Conservation (phyloP, 2,329 filamentous ascomycete species). For the Penicillium sp. region DNA sequence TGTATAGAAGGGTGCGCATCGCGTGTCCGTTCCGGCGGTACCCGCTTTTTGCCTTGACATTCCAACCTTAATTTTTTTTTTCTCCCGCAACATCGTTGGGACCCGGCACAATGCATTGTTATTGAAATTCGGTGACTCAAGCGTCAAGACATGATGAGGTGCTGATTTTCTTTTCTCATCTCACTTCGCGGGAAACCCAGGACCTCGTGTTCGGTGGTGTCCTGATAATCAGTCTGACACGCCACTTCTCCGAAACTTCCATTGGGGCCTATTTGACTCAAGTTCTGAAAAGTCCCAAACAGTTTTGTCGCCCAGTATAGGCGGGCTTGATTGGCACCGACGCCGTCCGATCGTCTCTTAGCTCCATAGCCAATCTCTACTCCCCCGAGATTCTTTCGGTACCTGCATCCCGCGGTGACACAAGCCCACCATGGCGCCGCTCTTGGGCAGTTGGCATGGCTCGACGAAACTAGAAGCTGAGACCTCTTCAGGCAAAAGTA, state of each 20-base stretch:
- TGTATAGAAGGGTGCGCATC: background rate
- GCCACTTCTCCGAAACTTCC: no score
- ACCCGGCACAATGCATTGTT: constrained; percentile 12
- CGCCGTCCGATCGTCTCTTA: no score
- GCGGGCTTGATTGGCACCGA: no score
- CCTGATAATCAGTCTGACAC: no score
- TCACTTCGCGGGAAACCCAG: no score
- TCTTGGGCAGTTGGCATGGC: constrained; percentile 28
- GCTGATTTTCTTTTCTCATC: no score
- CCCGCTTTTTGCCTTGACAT: constrained; percentile 25
- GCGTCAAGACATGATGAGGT: no score
- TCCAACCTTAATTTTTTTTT: constrained; percentile 23
- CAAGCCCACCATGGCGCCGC: constrained; percentile 28
- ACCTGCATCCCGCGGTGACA: constrained; percentile 1
- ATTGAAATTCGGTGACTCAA: background rate
- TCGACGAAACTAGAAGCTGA: background rate
- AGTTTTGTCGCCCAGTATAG: no score
- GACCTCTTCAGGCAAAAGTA: constrained; percentile 34
- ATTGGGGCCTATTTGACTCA: no score
- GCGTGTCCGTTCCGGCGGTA: constrained; percentile 20
- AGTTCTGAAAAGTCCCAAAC: no score
- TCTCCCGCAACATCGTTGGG: background rate
- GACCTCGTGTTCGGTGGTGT: no score
- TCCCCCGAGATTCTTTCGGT: background rate
- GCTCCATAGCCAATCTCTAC: no score